Evolutionary conservation across 306 rosid species (phyloP), one percentile per base, ranked within the genome.

Genomic region (Dalbergia oliveri): DNA sequence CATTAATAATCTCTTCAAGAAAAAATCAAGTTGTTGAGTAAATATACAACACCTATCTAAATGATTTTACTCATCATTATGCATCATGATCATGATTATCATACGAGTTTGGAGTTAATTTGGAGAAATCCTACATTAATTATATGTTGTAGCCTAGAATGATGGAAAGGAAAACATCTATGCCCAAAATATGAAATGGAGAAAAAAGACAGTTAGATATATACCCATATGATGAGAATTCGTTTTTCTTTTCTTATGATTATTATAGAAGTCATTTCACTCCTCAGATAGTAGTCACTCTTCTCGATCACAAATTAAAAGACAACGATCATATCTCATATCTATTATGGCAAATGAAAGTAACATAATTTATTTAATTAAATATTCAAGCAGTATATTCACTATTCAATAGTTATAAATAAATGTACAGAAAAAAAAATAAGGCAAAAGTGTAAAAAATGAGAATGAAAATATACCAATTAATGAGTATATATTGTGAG

Each of bases 181-280:
- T n/a, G n/a, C n/a, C 11, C 39, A 63, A 45, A 31, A 49, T 44
- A 35, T 75, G 70, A 62, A 75, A 39, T 44, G n/a, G 21, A 73
- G 41, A 26, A 26, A 26, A 26, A 26, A 37, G 41, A 61, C 39
- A 31, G 31, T 5, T 11, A 33, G n/a, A 6, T 4, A 62, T 4
- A 13, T n/a, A 8, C 9, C 9, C 11, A 5, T 18, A 62, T 62
- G 43, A 14, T 62, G 15, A 12, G 16, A 60, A 26, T 26, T 26
- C 3, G 31, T 26, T 26, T 26, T 26, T 26, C 31, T 26, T 26
- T 26, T 26, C 31, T 26, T 26, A 26, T 26, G 31, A 26, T 26
- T 26, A 2, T 26, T 26, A 2, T 26, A 26, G 31, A 26, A 26
- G 31, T 26, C 31, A 26, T 26, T 26, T 26, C 31, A 26, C 31